Evolutionary conservation across 139 green algal genomes (phyloP), one percentile per base, ranked within the genome.

Genomic region (Chlorella vulgaris): DNA sequence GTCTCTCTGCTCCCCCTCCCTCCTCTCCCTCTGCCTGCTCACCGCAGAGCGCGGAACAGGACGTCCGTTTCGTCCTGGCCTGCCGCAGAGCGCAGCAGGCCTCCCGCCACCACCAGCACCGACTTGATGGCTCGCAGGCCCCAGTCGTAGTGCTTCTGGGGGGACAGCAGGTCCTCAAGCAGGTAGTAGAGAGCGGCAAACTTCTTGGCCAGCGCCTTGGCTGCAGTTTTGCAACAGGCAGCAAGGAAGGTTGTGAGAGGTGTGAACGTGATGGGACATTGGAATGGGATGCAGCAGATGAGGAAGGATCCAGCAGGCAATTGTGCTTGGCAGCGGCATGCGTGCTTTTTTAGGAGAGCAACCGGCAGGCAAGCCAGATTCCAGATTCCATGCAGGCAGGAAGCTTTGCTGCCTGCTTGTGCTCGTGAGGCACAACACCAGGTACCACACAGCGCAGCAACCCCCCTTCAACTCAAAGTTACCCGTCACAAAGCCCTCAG

Each of bases 101-200:
- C 93, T 42, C 94, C 94, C 13, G 94, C 94, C 50, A 98, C 94
- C 76, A 96, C 95, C 60, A 98, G 91, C 36, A 94, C 97, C 38
- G 93, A 95, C 90, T 98, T 98, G 90, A 98, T 97, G 35, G 94
- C 94, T 65, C 94, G 90, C 87, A 98, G 90, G 89, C 96, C 96
- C 73, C 65, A 98, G 87, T 98, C 94, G 78, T 98, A 98, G 88
- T 98, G 94, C 80, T 89, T 85, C 50, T 50, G 84, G 76, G 95
- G 95, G 67, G 89, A 94, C 78, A 98, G 93, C 86, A 98, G 85
- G 87, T 96, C 94, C 82, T 96, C 91, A 81, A 92, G 95, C 31
- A 97, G 90, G 82, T 92, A 94, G 92, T 98, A 97, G 70, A 98
- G 88, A 63, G 96, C 96, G 10, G 97, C 91, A 85, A 97, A 97